phyloP scores from a whole-genome alignment of 75 land plant genomes.

The Larix kaempferi region DNA sequence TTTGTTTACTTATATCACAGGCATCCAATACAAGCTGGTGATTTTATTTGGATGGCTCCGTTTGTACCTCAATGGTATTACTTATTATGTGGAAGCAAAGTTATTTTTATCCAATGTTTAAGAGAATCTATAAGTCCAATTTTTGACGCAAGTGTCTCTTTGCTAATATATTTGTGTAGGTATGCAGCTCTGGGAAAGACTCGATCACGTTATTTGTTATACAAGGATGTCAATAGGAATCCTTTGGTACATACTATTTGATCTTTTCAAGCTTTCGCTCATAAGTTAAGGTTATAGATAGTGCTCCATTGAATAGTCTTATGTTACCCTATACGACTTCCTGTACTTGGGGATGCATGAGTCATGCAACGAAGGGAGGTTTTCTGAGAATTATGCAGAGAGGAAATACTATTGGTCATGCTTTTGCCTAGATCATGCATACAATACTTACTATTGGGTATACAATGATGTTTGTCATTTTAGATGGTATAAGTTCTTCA shows the following conservation, averaged over 20 bases:
- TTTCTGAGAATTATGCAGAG: too few relatives aligned
- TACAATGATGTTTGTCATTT: too few relatives aligned
- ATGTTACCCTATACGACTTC: too few relatives aligned
- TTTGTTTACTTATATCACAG: conserved; percentile 27
- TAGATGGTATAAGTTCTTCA: too few relatives aligned
- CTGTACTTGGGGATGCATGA: too few relatives aligned
- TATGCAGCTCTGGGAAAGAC: conserved; percentile 96
- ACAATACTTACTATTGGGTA: too few relatives aligned
- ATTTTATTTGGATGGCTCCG: conserved; percentile 99
- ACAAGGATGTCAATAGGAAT: conserved; percentile 90
- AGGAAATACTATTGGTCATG: too few relatives aligned
- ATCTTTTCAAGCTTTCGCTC: not conserved
- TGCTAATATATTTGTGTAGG: conserved; percentile 38
- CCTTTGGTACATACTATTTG: conserved; percentile 31
- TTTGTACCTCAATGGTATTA: conserved; percentile 97
- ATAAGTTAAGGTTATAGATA: too few relatives aligned
- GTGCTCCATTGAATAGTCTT: too few relatives aligned
- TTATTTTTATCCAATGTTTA: not conserved
- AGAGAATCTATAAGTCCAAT: conserved; percentile 2
- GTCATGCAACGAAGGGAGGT: too few relatives aligned
- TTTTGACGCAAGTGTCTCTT: not conserved
- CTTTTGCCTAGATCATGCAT: too few relatives aligned
- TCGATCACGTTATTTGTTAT: conserved; percentile 72
- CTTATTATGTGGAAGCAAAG: not conserved
- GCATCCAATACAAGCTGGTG: conserved; percentile 98